phyloP scores from a whole-genome alignment of 23 red algal species.

The Gracilaria caudata region DNA sequence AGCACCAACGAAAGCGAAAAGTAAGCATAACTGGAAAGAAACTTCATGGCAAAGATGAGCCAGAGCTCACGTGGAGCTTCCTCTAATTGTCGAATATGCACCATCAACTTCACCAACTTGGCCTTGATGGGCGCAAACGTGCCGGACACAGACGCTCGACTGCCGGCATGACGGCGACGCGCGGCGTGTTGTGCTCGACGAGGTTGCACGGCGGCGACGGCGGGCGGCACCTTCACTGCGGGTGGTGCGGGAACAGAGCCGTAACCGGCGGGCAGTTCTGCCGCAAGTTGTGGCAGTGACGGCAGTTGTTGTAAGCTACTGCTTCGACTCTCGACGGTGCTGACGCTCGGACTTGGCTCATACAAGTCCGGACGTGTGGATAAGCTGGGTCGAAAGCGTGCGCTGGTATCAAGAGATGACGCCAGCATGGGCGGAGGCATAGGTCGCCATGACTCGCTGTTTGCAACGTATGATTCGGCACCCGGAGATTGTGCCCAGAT shows the following conservation, averaged over 20 bases:
- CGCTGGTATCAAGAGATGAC: constrained; percentile 43
- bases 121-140: constrained; percentile 7
- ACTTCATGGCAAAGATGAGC: constrained; percentile 88
- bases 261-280: background rate
- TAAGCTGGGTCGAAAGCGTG: constrained; percentile 51
- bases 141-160: background rate
- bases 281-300: background rate
- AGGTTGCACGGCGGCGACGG: background rate
- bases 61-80: constrained; percentile 86
- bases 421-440: constrained; percentile 66
- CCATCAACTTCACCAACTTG: constrained; percentile 33
- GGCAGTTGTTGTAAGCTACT: background rate
- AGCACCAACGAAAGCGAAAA: constrained; percentile 88
- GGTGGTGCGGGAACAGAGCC: background rate
- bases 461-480: constrained; percentile 40
- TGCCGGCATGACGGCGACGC: background rate
- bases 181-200: background rate
- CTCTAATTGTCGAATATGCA: constrained; percentile 33
- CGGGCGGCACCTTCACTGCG: background rate
- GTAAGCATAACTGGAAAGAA: constrained; percentile 88
- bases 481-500: constrained; percentile 41
- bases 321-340: background rate
- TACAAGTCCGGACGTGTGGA: constrained; percentile 9
- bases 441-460: constrained; percentile 57
- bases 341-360: background rate